These are phyloP conservation scores for Mortierella sp. DNA, from an alignment of 371 early-diverging fungal genomes.

Conservation along the genomic window DNA sequence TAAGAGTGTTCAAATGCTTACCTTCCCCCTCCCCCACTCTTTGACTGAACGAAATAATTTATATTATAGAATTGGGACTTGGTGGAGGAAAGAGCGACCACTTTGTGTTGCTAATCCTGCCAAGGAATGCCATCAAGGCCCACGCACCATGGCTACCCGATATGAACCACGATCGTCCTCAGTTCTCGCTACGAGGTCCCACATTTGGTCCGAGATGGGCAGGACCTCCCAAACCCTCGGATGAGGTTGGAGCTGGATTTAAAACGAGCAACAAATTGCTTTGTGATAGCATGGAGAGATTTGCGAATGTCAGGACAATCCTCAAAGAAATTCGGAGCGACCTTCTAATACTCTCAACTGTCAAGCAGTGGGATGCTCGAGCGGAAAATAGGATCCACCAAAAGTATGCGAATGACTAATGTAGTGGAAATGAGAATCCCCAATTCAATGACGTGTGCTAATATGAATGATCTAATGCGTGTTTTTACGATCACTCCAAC, in stretches of 20 bases:
- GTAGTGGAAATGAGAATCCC: neutral
- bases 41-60: too few relatives aligned
- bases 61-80: neutral
- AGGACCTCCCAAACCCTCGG: too few relatives aligned
- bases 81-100: slow-evolving; percentile 7
- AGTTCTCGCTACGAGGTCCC: slow-evolving; percentile 9
- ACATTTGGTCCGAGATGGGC: too few relatives aligned
- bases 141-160: slow-evolving; percentile 49
- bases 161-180: slow-evolving; percentile 39
- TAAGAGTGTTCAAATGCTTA: neutral
- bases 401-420: slow-evolving; percentile 12
- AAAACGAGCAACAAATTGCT: too few relatives aligned
- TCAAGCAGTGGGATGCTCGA: neutral
- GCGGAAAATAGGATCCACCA: slow-evolving; percentile 9
- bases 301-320: slow-evolving; percentile 15
- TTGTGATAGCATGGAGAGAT: slow-evolving; percentile 30
- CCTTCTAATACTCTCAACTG: slow-evolving; percentile 3
- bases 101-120: slow-evolving; percentile 40
- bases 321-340: slow-evolving; percentile 17
- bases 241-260: too few relatives aligned
- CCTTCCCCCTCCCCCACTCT: neutral
- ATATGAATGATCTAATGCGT: neutral
- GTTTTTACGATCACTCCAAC: neutral
- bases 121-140: slow-evolving; percentile 14
- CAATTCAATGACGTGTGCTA: neutral